Base-by-base conservation (phyloP, 1,284 basidiomycete genomes). In the Dichomitus squalens region DNA sequence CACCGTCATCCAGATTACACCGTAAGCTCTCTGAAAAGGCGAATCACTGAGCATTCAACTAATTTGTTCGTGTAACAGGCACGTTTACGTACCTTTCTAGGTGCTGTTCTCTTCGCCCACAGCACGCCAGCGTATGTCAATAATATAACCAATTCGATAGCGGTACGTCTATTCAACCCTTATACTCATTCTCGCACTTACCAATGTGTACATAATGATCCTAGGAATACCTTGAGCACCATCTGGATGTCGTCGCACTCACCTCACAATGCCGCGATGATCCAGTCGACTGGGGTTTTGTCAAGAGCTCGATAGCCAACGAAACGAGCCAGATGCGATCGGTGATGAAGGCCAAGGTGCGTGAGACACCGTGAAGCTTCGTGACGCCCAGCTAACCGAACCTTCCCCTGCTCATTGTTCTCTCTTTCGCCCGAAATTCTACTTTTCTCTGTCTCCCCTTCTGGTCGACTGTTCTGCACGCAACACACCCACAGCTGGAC, bases 71-170 rank as follows among this genome's bases (percentile, higher is more conserved):
- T 12, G 7, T 33, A 33, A 4, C 34, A 56, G 55, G 31, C 38
- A 7, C 55, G 55, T 1, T n/a, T 52, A 0, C 47, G 55, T 16
- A 49, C 51, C 27, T 14, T 12, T 3, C 18, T 57, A 1, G 49
- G 43, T 18, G 49, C 53, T 1, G 55, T 38, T 2, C 23, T 57
- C 3, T 35, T 57, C 9, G 55, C 49, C 20, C 49, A 49, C 2
- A 40, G 23, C 35, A 35, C 52, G 6, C 55, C 55, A 2, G 55
- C 49, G 23, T 57, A 57, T 40, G 34, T 52, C 18, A 49, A 46
- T 1, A 49, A 49, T 1, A 12, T 48, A 1, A 34, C 35, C 11
- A 20, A 16, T 1, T 49, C 51, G 35, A 23, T 57, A 14, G 38
- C 36, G 16, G 55, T 57, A 14, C 46, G 49, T 29, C n/a, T n/a